These are phyloP conservation scores for Pholiota conissans DNA, from an alignment of 768 basidiomycete species.

Conservation along the genomic window DNA sequence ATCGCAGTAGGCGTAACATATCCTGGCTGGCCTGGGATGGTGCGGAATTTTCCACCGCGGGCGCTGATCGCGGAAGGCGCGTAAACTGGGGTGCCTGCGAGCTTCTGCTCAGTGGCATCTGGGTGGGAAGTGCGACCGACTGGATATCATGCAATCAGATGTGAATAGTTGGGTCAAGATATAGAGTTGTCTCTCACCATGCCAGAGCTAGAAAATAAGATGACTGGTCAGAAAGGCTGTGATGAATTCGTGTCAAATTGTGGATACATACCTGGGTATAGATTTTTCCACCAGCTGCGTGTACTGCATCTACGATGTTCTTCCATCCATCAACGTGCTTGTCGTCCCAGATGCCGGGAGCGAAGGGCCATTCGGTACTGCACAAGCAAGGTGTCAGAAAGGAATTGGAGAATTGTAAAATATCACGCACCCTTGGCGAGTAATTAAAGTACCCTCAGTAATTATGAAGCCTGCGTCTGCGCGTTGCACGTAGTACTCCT, in stretches of 20 bases:
- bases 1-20: conserved; percentile 41
- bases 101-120: conserved; percentile 40
- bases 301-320: conserved; percentile 37
- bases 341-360: conserved; percentile 38
- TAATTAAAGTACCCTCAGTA: conserved; percentile 31
- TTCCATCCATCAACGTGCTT: conserved; percentile 38
- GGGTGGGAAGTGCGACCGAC: conserved; percentile 37
- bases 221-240: no score
- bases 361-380: conserved; percentile 35
- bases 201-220: background rate
- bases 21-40: conserved; percentile 35
- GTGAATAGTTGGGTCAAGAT: no score
- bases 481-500: conserved; percentile 36
- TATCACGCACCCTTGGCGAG: conserved; percentile 29
- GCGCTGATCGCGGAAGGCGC: conserved; percentile 44
- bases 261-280: conserved; percentile 35
- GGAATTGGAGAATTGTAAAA: background rate
- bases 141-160: conserved; percentile 13
- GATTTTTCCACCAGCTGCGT: conserved; percentile 35
- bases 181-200: background rate
- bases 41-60: conserved; percentile 39
- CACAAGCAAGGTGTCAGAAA: background rate
- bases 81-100: no score
- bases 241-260: no score
- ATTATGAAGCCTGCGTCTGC: conserved; percentile 33